Evolutionary conservation across 345 rosid species (phyloP), one percentile per base, ranked within the genome.

Genomic region (Zanthoxylum bungeanum): DNA sequence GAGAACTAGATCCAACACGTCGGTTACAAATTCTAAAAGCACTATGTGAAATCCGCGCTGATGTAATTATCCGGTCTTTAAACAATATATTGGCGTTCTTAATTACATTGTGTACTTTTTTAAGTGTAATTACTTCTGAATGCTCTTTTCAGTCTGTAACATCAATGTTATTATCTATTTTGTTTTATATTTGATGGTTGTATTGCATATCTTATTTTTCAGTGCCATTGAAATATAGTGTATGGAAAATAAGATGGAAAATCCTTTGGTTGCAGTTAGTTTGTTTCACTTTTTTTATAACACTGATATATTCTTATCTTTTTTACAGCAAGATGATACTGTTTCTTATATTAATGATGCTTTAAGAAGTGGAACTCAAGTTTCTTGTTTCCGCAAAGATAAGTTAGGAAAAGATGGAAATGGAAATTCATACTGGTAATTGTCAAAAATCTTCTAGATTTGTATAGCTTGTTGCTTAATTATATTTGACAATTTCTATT

Each of bases 1-100:
- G 79, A 72, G 83, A 80, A 83, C 88, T 93, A 69, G 80, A 82
- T 70, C 88, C 93, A 12, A 77, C 72, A 36, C 49, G 53, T 65
- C 91, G 98, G n/a, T 77, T 93, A 39, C 79, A 56, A 60, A 72
- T 93, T 58, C 76, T 93, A 5, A 93, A 85, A 79, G 96, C 93
- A 61, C 97, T 93, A 22, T 91, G 97, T 77, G 98, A 93, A 83
- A 77, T 91, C 64, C 90, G 98, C 52, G 87, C 84, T 34, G 84
- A 86, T 57, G 98, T 93, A 90, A 75, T 72, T 53, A 62, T 61
- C 57, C 5, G 33, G 27, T 69, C 70, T 40, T 16, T 60, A 30
- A 47, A 9, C 69, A 7, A n/a, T 50, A 11, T 9, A 30, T 67
- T 50, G 21, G 25, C 62, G 66, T 64, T 42, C 22, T 56, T 68